Base-by-base conservation (phyloP, 768 basidiomycete genomes). In the Neoboletus brunneissimus region DNA sequence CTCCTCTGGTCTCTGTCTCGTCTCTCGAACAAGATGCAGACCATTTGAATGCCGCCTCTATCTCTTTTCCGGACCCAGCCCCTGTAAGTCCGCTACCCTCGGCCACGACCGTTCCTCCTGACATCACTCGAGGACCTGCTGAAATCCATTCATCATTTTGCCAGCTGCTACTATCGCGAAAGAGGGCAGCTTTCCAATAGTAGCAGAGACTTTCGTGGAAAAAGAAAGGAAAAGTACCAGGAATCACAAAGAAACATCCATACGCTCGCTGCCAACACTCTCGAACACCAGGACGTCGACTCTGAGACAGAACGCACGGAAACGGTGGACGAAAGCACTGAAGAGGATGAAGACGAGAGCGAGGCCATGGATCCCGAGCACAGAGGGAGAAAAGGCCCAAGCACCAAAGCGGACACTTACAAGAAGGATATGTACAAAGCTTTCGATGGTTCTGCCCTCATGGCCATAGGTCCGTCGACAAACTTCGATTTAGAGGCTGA, bases 371-470 rank as follows among this genome's bases (percentile, higher is more conserved):
- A 51, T 45, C n/a, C 34, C 13, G 58, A 61, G 31, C 59, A 59
- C 50, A 50, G 34, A 8, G 48, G 23, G 18, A 52, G 48, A 45
- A 56, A 61, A 22, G 55, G 41, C 12, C 42, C 47, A 4, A 48
- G 20, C 22, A 43, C 45, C 7, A 60, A 53, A 50, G 37, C 25
- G 3, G 62, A 62, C 20, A 9, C 50, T 22, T 53, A 54, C 53
- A 34, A 18, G 15, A 63, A 76, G 58, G 86, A 89, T 60, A 91
- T 91, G 89, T 91, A 90, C 67, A 87, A 80, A 63, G 76, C 81
- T 4, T 76, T 89, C 58, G 86, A 89, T 61, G 89, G 89, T 5
- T 84, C 86, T 11, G 86, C 87, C 4, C 76, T 91, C 43, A 76
- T 91, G 70, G 87, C 82, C 4, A 76, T 91, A 58, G 87, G 89